phyloP scores from a whole-genome alignment of 176 grass and related monocot genomes.

The Secale cereale region DNA sequence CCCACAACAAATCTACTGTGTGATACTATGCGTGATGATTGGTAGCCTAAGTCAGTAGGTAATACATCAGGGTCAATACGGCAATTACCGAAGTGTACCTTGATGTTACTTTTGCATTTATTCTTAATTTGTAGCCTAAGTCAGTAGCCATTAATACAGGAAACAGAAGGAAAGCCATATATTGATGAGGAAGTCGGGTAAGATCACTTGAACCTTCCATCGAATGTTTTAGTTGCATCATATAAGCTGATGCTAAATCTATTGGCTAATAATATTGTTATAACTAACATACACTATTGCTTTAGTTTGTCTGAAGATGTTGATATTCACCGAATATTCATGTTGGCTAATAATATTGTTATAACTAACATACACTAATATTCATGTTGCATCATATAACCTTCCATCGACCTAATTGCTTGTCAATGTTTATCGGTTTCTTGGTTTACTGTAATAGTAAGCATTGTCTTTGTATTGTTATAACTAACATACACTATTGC shows the following conservation, averaged over 20 bases:
- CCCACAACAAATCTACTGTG: constrained; percentile 39
- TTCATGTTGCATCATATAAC: too few species aligned
- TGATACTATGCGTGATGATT: constrained; percentile 62
- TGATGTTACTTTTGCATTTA: constrained; percentile 7
- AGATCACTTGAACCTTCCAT: constrained; percentile 9
- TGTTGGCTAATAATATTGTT: too few species aligned
- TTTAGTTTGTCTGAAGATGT: too few species aligned
- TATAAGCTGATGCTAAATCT: not conserved
- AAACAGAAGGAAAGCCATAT: constrained; percentile 47
- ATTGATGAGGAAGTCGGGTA: constrained; percentile 91
- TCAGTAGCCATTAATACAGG: too few species aligned
- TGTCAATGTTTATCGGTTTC: not conserved
- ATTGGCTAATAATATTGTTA: not conserved
- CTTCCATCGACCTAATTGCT: too few species aligned
- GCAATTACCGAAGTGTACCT: not conserved
- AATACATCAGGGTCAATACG: too few species aligned
- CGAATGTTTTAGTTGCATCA: not conserved
- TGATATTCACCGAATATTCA: too few species aligned
- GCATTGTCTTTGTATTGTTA: not conserved
- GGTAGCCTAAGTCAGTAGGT: not conserved
- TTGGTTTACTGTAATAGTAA: too few species aligned
- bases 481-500: constrained; percentile 4
- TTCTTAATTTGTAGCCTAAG: too few species aligned
- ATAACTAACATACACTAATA: too few species aligned
- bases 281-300: too few species aligned